Percentiles rank a stretch among this genome's conserved stretches.
Evolutionary conservation across 257 asterid species (phyloP).

Genomic region (Salvia miltiorrhiza): DNA sequence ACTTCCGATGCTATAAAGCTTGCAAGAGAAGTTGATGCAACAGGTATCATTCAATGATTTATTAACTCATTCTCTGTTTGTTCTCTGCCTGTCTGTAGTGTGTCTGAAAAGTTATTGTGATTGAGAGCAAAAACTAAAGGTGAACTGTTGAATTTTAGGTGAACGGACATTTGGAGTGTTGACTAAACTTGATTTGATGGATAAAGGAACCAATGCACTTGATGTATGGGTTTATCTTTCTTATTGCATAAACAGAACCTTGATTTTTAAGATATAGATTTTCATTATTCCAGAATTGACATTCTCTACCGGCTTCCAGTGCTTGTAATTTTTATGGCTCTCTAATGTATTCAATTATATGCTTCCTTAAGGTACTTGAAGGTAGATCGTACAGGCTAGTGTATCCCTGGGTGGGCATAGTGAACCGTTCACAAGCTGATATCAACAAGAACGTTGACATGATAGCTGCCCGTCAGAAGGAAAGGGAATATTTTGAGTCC

Average conservation of each 20-base stretch:
- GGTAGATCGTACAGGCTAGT: constrained; percentile 88
- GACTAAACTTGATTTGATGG: constrained; percentile 98
- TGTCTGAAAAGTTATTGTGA: background rate
- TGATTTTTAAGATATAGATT: constrained; percentile 7
- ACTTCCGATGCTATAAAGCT: constrained; percentile 98
- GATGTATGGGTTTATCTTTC: constrained; percentile 55
- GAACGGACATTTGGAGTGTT: constrained; percentile 95
- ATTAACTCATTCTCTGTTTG: constrained; percentile 13
- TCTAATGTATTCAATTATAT: constrained; percentile 20
- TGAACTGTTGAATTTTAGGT: constrained; percentile 37
- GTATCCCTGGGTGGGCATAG: constrained; percentile 98
- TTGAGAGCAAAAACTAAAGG: background rate
- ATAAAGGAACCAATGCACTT: constrained; percentile 88
- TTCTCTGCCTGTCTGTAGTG: background rate
- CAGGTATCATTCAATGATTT: constrained; percentile 46
- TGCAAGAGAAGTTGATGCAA: constrained; percentile 94
- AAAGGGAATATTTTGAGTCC: constrained; percentile 78
- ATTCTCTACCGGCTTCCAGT: constrained; percentile 3
- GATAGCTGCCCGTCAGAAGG: constrained; percentile 80
- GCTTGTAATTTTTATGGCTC: background rate
- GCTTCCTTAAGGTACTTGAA: constrained; percentile 73
- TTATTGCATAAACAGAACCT: constrained; percentile 1
- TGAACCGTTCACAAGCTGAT: constrained; percentile 97
- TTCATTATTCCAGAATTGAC: constrained; percentile 14
- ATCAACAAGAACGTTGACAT: constrained; percentile 90